phyloP scores from a whole-genome alignment of 75 land plant species.

The Picea glauca region DNA sequence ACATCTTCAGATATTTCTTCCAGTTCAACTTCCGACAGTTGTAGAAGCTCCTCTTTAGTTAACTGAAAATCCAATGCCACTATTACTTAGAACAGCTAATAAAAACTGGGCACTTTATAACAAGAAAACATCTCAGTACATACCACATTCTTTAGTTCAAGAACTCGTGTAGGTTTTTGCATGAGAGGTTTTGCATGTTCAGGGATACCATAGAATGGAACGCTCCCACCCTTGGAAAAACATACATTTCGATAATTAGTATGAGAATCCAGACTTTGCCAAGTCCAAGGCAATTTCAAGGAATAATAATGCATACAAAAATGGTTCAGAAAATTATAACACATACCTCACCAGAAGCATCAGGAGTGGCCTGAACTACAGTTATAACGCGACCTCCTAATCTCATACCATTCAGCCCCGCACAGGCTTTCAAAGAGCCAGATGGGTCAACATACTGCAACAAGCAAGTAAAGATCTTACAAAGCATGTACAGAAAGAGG shows the following conservation, averaged over 20 bases:
- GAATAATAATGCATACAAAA: neutral
- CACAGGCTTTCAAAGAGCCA: conserved; percentile 79
- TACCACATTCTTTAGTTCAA: conserved; percentile 88
- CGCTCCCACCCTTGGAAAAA: conserved; percentile 28
- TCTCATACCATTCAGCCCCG: conserved; percentile 90
- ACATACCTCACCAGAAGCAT: conserved; percentile 42
- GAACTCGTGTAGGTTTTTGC: conserved; percentile 58
- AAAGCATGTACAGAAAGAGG: neutral
- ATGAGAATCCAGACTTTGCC: neutral
- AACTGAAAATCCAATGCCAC: conserved; percentile 27
- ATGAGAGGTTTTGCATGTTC: conserved; percentile 72
- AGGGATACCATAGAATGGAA: conserved; percentile 69
- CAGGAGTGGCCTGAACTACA: conserved; percentile 66
- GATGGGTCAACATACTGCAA: conserved; percentile 81
- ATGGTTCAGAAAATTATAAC: neutral
- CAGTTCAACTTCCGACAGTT: conserved; percentile 52
- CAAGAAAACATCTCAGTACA: neutral
- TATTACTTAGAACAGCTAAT: conserved; percentile 3
- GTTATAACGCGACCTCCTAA: conserved; percentile 69
- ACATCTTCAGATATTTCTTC: conserved; percentile 83
- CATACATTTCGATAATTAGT: neutral
- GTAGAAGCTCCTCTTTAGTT: conserved; percentile 37
- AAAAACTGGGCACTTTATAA: neutral
- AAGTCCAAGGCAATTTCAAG: neutral
- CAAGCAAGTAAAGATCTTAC: neutral